phyloP scores from a whole-genome alignment of 108 stramenopile species.

The Discostella pseudostelligera region DNA sequence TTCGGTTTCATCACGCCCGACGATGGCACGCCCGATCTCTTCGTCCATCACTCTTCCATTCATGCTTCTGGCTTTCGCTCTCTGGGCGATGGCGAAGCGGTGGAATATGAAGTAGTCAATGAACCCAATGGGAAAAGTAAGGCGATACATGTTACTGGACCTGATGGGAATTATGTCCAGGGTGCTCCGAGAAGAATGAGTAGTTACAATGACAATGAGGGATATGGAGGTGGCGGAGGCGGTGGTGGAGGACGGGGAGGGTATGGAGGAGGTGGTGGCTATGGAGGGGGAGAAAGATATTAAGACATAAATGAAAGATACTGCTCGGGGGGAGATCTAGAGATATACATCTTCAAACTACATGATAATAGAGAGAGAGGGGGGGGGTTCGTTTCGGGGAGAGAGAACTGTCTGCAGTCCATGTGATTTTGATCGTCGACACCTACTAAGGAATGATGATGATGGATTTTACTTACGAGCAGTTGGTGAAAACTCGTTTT shows the following conservation, averaged over 20 bases:
- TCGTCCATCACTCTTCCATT: constrained; percentile 49
- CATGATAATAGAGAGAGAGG: no score
- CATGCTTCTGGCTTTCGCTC: constrained; percentile 59
- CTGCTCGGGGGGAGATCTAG: no score
- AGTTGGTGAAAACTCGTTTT: no score
- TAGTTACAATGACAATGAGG: not conserved
- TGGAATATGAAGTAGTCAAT: constrained; percentile 57
- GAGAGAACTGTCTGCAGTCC: no score
- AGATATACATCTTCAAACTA: no score
- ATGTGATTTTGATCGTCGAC: no score
- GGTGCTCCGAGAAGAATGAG: constrained; percentile 36
- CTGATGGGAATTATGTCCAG: constrained; percentile 54
- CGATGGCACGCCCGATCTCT: constrained; percentile 47
- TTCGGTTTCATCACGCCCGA: constrained; percentile 84
- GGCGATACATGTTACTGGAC: constrained; percentile 57
- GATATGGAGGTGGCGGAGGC: not conserved
- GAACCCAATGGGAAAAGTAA: constrained; percentile 49
- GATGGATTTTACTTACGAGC: no score
- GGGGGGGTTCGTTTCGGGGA: no score
- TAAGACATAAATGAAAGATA: no score
- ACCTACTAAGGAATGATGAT: no score
- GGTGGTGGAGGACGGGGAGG: not conserved
- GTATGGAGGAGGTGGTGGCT: not conserved
- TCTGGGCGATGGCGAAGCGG: constrained; percentile 54
- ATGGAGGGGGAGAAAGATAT: not conserved